Base-by-base conservation (phyloP, 2,329 filamentous ascomycete genomes). In the Trichophyton verrucosum region DNA sequence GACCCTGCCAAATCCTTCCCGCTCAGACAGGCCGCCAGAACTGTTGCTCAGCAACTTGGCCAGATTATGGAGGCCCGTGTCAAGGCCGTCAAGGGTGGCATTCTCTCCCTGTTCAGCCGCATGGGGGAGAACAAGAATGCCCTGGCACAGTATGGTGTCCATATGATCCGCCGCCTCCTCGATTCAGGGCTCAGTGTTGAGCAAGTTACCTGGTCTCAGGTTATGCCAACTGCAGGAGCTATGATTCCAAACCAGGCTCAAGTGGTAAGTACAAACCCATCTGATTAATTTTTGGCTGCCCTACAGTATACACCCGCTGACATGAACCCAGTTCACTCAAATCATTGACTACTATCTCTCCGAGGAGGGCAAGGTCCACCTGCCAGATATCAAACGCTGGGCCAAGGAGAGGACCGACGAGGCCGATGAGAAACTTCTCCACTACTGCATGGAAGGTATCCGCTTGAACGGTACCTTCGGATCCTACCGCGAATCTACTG, bases 181-280 rank as follows among this genome's bases (percentile, higher is more conserved):
- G 86, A 87, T 66, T 76, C 77, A 9, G 86, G 87, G 0, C 70
- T 88, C 61, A 82, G 77, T 59, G 75, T 79, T 2, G 78, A 84
- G 24, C 85, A 91, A 58, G 83, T 91, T 63, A 83, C 86, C 0
- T 89, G 84, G 82, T 81, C 80, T 24, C 85, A 89, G 68, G 80
- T 91, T 44, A 68, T 91, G 57, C 87, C 88, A 0, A 84, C 84
- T 0, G 83, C 84, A 0, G 80, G 80, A 3, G 82, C 85, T 1
- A 81, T 87, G 71, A 84, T 88, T 6, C 84, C 88, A 0, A 88
- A 84, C 66, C 86, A 91, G 70, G 20, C 64, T 63, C 22, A 65
- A 60, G 64, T 62, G 42, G 62, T 63, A 61, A 49, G 67, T 69
- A 73, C 24, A n/a, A 27, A 20, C 20, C 17, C 17, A 40, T 57